Evolutionary conservation across 805 yeast genomes (phyloP), one percentile per base, ranked within the genome.

Genomic region (Metschnikowia sp.): DNA sequence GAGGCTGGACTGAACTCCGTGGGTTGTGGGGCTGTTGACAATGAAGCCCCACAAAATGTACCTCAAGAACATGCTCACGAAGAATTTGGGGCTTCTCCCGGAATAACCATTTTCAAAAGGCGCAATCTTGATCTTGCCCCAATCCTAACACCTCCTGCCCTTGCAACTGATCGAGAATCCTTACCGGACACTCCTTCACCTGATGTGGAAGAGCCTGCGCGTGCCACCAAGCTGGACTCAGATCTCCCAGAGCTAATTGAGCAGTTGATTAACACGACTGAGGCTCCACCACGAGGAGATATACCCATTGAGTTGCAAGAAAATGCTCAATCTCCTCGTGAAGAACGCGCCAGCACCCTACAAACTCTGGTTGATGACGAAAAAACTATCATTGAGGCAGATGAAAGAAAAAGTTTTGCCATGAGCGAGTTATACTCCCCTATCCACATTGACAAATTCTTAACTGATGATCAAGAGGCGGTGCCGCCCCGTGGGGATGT

Each of bases 401-500:
- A 18, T 35, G 12, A 7, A 36, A 31, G 39, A n/a, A 6, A 15
- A 22, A 22, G 26, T 22, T 22, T 22, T 22, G 5, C 4, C 6
- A 22, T 22, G 26, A 39, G 32, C 10, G 40, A n/a, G 10, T 32
- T 52, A 22, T 53, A 50, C 39, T 48, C 59, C 0, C 54, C 51
- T 6, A 44, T 35, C 1, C 56, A 55, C 35, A 48, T 55, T 13
- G 48, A 54, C 29, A 45, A 42, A 10, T 52, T 55, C 13, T 47
- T 55, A 13, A 28, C 47, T 0, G 59, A 55, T 31, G 42, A 46
- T 13, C 59, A 55, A 33, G 39, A 38, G n/a, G 57, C 55, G 31
- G 57, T 55, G 3, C 59, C 59, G 8, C 56, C 54, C 1, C 43
- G 59, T 31, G 56, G 57, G 2, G 59, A 55, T 36, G 40, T 55